A percentile compares a stretch with the other conserved stretches of the same genome.
These are phyloP conservation scores for Trichocladium uniseriatum DNA, from an alignment of 495 filamentous ascomycete genomes.

Conservation along the genomic window DNA sequence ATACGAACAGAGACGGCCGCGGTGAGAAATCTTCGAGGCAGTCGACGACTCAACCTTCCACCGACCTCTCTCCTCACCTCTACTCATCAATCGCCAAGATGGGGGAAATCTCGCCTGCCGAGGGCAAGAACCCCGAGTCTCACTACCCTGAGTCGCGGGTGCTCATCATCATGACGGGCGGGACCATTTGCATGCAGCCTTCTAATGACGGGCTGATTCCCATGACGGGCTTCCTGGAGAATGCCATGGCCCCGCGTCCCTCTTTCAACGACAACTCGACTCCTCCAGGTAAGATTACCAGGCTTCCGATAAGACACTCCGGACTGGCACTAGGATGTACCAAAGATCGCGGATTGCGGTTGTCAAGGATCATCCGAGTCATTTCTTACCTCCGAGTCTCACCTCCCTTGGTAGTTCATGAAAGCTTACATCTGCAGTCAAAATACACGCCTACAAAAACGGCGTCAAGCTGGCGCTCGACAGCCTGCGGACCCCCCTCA, in stretches of 20 bases:
- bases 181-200: conserved; percentile 90
- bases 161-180: conserved; percentile 86
- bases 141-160: conserved; percentile 64
- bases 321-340: too few relatives aligned
- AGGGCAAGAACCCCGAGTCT: conserved; percentile 19
- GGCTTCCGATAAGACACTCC: too few relatives aligned
- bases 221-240: conserved; percentile 72
- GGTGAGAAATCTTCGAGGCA: neutral
- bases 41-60: neutral
- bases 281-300: conserved; percentile 10
- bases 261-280: conserved; percentile 80
- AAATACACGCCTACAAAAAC: conserved; percentile 33
- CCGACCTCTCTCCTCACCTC: neutral
- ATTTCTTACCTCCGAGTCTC: too few relatives aligned
- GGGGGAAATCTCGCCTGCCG: conserved; percentile 18
- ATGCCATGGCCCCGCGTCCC: conserved; percentile 71
- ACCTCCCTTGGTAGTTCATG: neutral
- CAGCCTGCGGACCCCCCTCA: conserved; percentile 71
- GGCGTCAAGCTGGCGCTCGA: conserved; percentile 30
- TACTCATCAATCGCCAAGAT: conserved; percentile 8
- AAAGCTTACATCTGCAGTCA: conserved; percentile 14
- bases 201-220: conserved; percentile 58
- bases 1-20: too few relatives aligned
- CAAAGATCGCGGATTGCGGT: too few relatives aligned
- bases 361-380: too few relatives aligned